Percentiles rank a stretch among this genome's conserved stretches.
Evolutionary conservation across 352 stramenopile genomes (phyloP).

Genomic region (Pythium phragmiticola): DNA sequence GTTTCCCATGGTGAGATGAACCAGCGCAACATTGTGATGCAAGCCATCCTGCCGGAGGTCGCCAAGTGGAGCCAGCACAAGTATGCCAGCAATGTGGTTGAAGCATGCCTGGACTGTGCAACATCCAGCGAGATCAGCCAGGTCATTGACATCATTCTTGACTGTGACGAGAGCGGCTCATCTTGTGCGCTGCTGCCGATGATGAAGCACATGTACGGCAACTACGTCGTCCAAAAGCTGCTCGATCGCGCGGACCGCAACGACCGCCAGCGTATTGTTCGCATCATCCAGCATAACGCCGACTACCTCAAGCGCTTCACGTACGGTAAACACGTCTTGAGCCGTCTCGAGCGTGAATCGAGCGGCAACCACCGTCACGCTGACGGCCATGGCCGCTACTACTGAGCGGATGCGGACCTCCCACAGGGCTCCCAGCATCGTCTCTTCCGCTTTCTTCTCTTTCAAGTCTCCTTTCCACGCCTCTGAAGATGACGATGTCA

Average conservation of each 20-base stretch:
- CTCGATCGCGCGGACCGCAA: slow-evolving; percentile 88
- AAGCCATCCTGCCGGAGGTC: slow-evolving; percentile 86
- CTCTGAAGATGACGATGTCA: slow-evolving; percentile 8
- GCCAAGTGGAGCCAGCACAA: slow-evolving; percentile 93
- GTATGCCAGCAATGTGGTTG: slow-evolving; percentile 96
- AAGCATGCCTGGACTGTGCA: slow-evolving; percentile 91
- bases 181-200: slow-evolving; percentile 88
- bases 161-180: slow-evolving; percentile 67
- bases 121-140: slow-evolving; percentile 78
- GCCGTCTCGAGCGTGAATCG: slow-evolving; percentile 57
- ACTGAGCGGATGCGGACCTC: slow-evolving; percentile 13
- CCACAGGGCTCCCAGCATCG: background rate
- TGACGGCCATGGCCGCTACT: slow-evolving; percentile 16
- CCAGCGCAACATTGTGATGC: slow-evolving; percentile 82
- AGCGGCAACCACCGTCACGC: slow-evolving; percentile 4
- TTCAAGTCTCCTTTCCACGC: background rate
- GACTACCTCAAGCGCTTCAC: slow-evolving; percentile 91
- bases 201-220: slow-evolving; percentile 96
- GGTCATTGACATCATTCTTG: slow-evolving; percentile 78
- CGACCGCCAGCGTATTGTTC: slow-evolving; percentile 87
- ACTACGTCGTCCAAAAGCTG: slow-evolving; percentile 97
- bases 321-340: slow-evolving; percentile 92
- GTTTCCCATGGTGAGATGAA: slow-evolving; percentile 90
- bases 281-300: slow-evolving; percentile 89
- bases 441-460: background rate